phyloP scores from a whole-genome alignment of 805 yeast species.

The Lipomyces anomalus region DNA sequence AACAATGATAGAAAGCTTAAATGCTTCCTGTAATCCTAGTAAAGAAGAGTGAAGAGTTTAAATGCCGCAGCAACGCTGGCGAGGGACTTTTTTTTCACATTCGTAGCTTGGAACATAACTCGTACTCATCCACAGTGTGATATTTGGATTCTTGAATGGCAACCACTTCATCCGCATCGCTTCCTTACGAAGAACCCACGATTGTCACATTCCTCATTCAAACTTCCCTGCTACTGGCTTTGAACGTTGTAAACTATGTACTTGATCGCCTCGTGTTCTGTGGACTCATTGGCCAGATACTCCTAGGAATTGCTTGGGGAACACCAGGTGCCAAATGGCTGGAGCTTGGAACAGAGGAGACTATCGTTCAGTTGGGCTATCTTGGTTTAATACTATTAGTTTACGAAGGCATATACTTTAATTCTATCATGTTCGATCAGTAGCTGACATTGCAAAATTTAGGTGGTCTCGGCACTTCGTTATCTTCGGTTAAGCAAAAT shows the following conservation, averaged over 20 bases:
- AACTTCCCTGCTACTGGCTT: conserved; percentile 3
- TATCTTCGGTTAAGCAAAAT: conserved; percentile 1
- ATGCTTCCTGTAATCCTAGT: too few relatives aligned
- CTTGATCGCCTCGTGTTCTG: conserved; percentile 2
- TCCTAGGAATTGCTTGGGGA: conserved; percentile 9
- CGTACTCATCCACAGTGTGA: too few relatives aligned
- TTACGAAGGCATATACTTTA: conserved; percentile 5
- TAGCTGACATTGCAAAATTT: background rate
- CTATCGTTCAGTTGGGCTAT: conserved; percentile 6
- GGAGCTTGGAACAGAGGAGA: conserved; percentile 2
- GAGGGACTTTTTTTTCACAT: too few relatives aligned
- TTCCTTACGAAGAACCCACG: conserved; percentile 8
- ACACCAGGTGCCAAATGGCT: conserved; percentile 9
- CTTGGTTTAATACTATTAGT: conserved; percentile 7
- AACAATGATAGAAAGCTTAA: too few relatives aligned
- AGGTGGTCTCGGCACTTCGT: conserved; percentile 7
- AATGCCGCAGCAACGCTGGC: too few relatives aligned
- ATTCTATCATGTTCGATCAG: background rate
- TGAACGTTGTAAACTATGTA: conserved; percentile 1
- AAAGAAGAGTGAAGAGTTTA: too few relatives aligned
- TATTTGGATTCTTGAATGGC: too few relatives aligned
- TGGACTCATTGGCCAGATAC: conserved; percentile 10
- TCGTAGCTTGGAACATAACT: too few relatives aligned
- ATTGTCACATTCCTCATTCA: conserved; percentile 2
- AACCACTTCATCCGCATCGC: too few relatives aligned